These are phyloP conservation scores for Echinosphaeria canescens DNA, from an alignment of 2,329 filamentous ascomycete genomes.

Conservation along the genomic window DNA sequence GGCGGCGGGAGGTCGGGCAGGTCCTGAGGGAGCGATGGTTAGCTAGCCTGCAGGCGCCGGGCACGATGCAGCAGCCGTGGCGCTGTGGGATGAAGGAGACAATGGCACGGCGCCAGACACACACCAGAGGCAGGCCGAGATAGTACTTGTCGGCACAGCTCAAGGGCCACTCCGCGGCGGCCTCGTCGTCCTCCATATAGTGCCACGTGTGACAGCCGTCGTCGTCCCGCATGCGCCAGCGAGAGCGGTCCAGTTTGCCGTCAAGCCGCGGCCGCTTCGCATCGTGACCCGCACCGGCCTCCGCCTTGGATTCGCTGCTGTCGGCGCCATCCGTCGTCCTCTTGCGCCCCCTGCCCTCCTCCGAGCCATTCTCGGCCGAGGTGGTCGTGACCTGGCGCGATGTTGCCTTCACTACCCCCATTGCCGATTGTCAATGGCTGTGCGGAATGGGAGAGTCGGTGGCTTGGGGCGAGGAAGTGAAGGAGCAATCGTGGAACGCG, in stretches of 20 bases:
- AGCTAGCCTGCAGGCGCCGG: background rate
- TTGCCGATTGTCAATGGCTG: too few species aligned
- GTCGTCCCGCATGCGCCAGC: conserved; percentile 74
- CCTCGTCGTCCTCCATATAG: conserved; percentile 58
- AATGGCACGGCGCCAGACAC: too few species aligned
- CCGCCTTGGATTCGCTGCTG: too few species aligned
- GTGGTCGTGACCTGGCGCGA: too few species aligned
- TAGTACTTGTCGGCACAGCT: conserved; percentile 76
- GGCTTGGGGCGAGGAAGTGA: too few species aligned
- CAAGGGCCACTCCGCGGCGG: conserved; percentile 63
- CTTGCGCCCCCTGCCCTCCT: too few species aligned
- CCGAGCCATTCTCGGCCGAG: too few species aligned
- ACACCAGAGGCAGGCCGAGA: conserved; percentile 58
- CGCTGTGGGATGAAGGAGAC: conserved; percentile 1
- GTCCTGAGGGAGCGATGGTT: conserved; percentile 23
- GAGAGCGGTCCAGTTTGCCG: conserved; percentile 50
- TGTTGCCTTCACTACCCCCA: too few species aligned
- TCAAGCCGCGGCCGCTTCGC: conserved; percentile 23
- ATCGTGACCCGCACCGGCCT: too few species aligned
- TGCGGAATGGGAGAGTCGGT: too few species aligned
- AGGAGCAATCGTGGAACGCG: too few species aligned
- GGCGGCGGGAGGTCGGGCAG: conserved; percentile 51
- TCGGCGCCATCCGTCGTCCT: too few species aligned
- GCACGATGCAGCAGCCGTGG: background rate
- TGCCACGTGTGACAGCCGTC: conserved; percentile 83